Conservation (phyloP, 306 rosid species). For the Acacia melanoxylon region DNA sequence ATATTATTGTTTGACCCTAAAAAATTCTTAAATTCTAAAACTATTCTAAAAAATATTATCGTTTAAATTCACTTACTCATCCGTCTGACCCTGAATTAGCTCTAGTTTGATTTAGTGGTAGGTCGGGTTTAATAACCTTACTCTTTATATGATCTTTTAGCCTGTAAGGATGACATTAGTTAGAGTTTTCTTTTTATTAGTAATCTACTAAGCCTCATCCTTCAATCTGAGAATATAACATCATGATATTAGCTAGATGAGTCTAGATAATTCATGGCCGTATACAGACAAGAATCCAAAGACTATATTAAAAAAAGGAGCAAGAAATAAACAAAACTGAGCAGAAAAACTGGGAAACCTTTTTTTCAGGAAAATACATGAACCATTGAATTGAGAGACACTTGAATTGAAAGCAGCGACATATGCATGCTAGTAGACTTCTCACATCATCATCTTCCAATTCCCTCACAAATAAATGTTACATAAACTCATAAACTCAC, state of each 20-base stretch:
- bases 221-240: no score
- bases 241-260: background rate
- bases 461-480: conserved; percentile 24
- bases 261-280: background rate
- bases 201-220: no score
- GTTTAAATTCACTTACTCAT: no score
- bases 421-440: background rate
- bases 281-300: background rate
- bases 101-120: no score
- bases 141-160: no score
- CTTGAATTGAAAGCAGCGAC: background rate
- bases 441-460: conserved; percentile 9
- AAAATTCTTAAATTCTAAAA: no score
- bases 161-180: no score
- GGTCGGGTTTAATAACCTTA: no score
- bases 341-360: background rate
- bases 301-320: background rate
- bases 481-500: background rate
- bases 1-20: no score
- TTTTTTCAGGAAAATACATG: background rate
- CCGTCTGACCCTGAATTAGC: accelerated
- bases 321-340: background rate
- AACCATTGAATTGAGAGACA: background rate
- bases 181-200: no score
- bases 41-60: no score